Evolutionary conservation across 2,329 filamentous ascomycete species (phyloP), one percentile per base, ranked within the genome.

Genomic region (Ceratocystis cubensis): DNA sequence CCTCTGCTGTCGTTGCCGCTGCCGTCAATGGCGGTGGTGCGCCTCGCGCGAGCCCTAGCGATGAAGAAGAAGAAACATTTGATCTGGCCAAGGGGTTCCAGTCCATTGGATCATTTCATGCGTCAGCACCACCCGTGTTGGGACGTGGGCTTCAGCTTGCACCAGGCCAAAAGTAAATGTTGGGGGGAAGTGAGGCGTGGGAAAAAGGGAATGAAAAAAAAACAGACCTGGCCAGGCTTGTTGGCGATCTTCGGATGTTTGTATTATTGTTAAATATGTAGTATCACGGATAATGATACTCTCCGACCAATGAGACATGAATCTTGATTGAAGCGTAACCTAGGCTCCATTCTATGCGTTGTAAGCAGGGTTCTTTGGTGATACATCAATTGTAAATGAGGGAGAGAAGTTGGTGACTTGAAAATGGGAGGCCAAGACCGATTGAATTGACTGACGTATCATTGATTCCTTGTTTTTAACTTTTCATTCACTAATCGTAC

Each of bases 41-140:
- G 15, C 44, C 61, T 37, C 44, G 61, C n/a, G 62, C 37, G 33
- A 45, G 46, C 37, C 41, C 61, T 3, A 56, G 73, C 8, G 72
- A 71, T 6, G 78, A 80, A 44, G 82, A 84, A 64, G 81, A 83
- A 53, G 75, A 79, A 65, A 81, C 79, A 6, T 84, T 84, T 70
- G 83, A 85, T 70, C 72, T 85, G 68, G 82, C 82, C 50, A 84
- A 82, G 75, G 84, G 84, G 0, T 87, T 87, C 70, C 84, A 86
- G 72, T 86, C 81, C 69, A 87, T 87, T 64, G 82, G 83, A 37
- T 80, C 83, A 0, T 87, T 84, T 69, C 84, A 87, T 70, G 81
- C 83, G 48, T 80, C 80, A 0, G 78, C 59, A 48, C 22, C 61
- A n/a, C 37, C 28, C 5, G 20, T 63, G 3, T 45, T 81, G 8